Evolutionary conservation across 2,329 filamentous ascomycete genomes (phyloP), one percentile per base, ranked within the genome.

Genomic region (Trichoderma brevicompactum): DNA sequence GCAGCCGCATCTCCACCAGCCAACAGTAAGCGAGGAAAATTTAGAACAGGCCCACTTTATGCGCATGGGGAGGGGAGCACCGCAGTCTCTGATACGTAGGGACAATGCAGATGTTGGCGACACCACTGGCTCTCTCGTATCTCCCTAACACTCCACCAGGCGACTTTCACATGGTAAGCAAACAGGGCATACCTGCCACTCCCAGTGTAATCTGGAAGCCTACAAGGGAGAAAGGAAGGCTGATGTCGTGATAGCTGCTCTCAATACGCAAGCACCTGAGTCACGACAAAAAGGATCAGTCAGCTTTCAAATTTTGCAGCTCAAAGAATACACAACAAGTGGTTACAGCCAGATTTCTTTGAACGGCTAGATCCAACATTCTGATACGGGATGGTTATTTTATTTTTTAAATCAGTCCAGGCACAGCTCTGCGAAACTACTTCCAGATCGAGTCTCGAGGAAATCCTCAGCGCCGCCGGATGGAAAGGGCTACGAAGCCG

Each of bases 21-120:
- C 64, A 60, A 56, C 64, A 60, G 54, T 50, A 65, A 60, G 64
- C 54, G 64, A 65, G 41, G 64, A 60, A 60, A 64, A 56, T 56
- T 64, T 56, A 64, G 52, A 48, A 55, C 32, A 41, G 61, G 44
- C 12, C 61, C 61, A 65, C 64, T 34, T 52, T 65, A 48, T 58
- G 38, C 46, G 41, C 64, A 61, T 53, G 43, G 58, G 58, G 54
- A 52, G 58, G 52, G 34, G 52, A 15, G 13, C 52, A 56, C 50
- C 8, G 54, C 61, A 32, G 44, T 23, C 41, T 55, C 61, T 64
- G 61, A 64, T 64, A 56, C 52, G 40, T 36, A 55, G 64, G 52
- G 40, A 61, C 64, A 54, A n/a, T 40, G 40, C 64, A 65, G 55
- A 50, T 36, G 44, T 49, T 49, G 52, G 50, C 61, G 10, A 54